These are phyloP conservation scores for Cyathus olla DNA, from an alignment of 1,284 basidiomycete genomes.

Conservation along the genomic window DNA sequence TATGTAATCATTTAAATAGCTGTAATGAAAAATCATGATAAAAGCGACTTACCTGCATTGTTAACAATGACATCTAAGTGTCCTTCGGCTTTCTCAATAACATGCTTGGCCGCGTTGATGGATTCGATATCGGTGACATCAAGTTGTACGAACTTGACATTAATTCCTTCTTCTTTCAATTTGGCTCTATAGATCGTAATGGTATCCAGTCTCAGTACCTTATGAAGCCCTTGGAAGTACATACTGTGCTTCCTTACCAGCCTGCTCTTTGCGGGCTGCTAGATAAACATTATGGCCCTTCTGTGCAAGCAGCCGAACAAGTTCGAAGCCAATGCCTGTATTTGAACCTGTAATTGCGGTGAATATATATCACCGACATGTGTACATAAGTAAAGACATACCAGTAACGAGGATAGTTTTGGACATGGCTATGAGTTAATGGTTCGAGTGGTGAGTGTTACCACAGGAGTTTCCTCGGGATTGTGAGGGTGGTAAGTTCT, in stretches of 20 bases:
- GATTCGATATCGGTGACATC: constrained; percentile 43
- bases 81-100: constrained; percentile 48
- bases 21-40: background rate
- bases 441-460: no score
- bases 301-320: constrained; percentile 38
- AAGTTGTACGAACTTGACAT: constrained; percentile 46
- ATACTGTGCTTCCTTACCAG: constrained; percentile 36
- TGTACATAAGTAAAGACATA: no score
- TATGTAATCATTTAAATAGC: constrained; percentile 6
- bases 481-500: no score
- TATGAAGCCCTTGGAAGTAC: constrained; percentile 2
- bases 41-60: constrained; percentile 49
- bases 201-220: background rate
- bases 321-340: constrained; percentile 43
- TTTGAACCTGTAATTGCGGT: no score
- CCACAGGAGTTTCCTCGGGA: no score
- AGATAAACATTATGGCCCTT: constrained; percentile 41
- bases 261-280: constrained; percentile 32
- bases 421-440: no score
- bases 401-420: no score
- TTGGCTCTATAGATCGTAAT: background rate
- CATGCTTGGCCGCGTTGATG: constrained; percentile 33
- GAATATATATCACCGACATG: no score
- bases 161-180: constrained; percentile 4
- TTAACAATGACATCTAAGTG: constrained; percentile 53